These are phyloP conservation scores for Jamesozyma spencerorum DNA, from an alignment of 805 yeast species.

Conservation along the genomic window DNA sequence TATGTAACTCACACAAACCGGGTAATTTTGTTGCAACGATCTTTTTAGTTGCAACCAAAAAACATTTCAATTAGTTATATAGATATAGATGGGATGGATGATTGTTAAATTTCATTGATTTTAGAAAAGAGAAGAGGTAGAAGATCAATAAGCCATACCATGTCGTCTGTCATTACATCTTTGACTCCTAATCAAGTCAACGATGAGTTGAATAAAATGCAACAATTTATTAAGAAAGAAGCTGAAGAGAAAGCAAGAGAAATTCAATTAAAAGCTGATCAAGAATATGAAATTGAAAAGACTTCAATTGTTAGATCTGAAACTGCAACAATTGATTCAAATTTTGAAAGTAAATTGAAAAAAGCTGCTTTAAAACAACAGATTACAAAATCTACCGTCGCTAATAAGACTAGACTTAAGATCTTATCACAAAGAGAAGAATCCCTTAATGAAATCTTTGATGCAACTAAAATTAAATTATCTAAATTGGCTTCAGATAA, in stretches of 20 bases:
- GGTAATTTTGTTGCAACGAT: background rate
- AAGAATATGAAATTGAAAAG: constrained; percentile 96
- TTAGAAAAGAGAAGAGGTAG: no score
- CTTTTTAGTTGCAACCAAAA: background rate
- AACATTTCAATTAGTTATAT: background rate
- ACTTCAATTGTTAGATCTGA: constrained; percentile 90
- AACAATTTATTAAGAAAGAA: constrained; percentile 96
- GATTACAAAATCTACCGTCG: constrained; percentile 88
- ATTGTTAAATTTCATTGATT: no score
- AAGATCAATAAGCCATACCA: no score
- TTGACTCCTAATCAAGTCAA: constrained; percentile 55
- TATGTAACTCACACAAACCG: no score
- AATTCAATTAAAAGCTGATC: constrained; percentile 91
- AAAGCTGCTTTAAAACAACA: constrained; percentile 90
- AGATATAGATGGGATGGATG: background rate
- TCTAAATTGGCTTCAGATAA: constrained; percentile 44
- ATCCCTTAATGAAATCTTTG: constrained; percentile 65
- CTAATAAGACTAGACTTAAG: constrained; percentile 90
- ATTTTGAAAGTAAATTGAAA: constrained; percentile 74
- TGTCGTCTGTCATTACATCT: constrained; percentile 32
- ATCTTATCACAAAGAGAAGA: constrained; percentile 80
- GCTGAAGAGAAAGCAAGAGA: constrained; percentile 98
- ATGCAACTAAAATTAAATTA: constrained; percentile 55
- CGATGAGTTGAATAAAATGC: constrained; percentile 95
- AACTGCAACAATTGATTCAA: constrained; percentile 75